These are phyloP conservation scores for Drechslerella dactyloides DNA, from an alignment of 2,329 filamentous ascomycete species.

Conservation along the genomic window DNA sequence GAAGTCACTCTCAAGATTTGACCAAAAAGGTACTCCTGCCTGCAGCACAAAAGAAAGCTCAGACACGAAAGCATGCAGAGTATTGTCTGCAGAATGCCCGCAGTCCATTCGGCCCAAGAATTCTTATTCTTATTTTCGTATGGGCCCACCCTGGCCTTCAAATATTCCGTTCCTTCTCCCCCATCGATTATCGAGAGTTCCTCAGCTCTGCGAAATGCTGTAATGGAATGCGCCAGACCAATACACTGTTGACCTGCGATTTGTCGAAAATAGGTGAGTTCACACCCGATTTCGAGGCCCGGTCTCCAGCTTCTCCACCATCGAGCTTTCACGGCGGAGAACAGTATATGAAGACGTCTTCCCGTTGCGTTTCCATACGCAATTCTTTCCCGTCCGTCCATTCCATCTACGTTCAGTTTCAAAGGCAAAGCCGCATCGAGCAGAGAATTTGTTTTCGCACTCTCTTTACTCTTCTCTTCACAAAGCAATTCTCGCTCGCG, in stretches of 20 bases:
- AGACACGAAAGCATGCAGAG: constrained; percentile 51
- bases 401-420: constrained; percentile 50
- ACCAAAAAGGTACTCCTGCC: constrained; percentile 41
- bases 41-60: constrained; percentile 42
- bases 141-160: constrained; percentile 48
- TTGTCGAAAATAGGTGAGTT: constrained; percentile 46
- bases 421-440: constrained; percentile 50
- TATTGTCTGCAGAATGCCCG: constrained; percentile 51
- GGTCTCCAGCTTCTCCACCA: constrained; percentile 27
- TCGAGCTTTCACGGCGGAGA: constrained; percentile 20
- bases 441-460: constrained; percentile 51
- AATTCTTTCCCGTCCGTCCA: constrained; percentile 50
- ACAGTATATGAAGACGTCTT: constrained; percentile 48
- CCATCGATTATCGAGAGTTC: constrained; percentile 51
- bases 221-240: constrained; percentile 50
- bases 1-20: constrained; percentile 45
- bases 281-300: constrained; percentile 29
- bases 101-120: constrained; percentile 38
- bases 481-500: constrained; percentile 33
- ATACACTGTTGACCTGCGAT: constrained; percentile 42
- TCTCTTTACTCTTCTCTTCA: constrained; percentile 45
- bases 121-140: constrained; percentile 49
- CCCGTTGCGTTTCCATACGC: constrained; percentile 44
- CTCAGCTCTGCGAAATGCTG: constrained; percentile 51
- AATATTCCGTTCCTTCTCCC: constrained; percentile 50